Base-by-base conservation (phyloP, 2,329 filamentous ascomycete species). In the Boeremia lycopersici region DNA sequence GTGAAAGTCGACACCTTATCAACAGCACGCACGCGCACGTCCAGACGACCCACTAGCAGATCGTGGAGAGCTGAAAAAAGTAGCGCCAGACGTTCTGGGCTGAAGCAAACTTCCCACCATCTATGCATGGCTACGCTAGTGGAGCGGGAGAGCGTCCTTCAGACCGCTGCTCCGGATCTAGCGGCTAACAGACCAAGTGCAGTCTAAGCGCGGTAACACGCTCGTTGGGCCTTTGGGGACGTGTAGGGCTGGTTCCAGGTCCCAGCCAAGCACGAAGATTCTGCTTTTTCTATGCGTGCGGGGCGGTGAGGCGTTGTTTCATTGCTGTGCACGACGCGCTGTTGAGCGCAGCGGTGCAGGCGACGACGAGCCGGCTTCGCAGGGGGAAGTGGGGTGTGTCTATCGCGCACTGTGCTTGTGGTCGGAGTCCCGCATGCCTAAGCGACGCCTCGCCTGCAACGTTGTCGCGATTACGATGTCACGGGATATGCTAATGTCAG, bases 61-160 rank as follows among this genome's bases (percentile, higher is more conserved):
- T 8, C 43, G 40, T 54, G 45, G 51, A 48, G 51, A 54, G 51
- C 51, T 54, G 45, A 54, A 36, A 44, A 30, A 9, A n/a, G 44
- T 40, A 54, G 33, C 40, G 31, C 10, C 45, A 38, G 39, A 44
- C 29, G 40, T 45, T 54, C 51, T 54, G 45, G 45, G 45, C 50
- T 48, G 33, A 26, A 15, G 36, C 25, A 33, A 25, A 46, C 33
- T 44, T 40, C 38, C 31, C 34, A 13, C 35, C 25, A 10, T 34
- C n/a, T n/a, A 25, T 29, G 50, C 43, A 17, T 38, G 38, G 34
- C 50, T 15, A n/a, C 15, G 44, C 50, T 48, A 48, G 39, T 34
- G 34, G 13, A 6, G 34, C 51, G 51, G 45, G 51, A 54, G 45
- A 48, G 39, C 34, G 25, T 25, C 51, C 29, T 40, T 41, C 44